Evolutionary conservation across 1,284 basidiomycete genomes (phyloP).

Genomic region (Termitomyces sp.): DNA sequence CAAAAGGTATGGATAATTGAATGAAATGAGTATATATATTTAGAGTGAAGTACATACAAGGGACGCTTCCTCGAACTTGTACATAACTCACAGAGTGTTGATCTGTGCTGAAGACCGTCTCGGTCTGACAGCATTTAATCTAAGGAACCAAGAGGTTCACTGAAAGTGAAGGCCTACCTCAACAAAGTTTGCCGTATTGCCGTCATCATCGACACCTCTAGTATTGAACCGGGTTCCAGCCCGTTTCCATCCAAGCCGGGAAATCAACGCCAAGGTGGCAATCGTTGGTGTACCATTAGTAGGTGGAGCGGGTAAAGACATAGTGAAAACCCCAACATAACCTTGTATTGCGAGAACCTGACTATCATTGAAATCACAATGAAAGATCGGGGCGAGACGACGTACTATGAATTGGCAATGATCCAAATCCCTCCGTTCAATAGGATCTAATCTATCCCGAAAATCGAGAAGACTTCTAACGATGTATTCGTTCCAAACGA

Average conservation of each 20-base stretch:
- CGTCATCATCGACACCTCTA: conserved; percentile 96
- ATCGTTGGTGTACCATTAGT: conserved; percentile 61
- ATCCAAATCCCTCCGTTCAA: conserved; percentile 70
- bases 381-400: neutral
- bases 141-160: conserved; percentile 16
- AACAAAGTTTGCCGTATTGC: conserved; percentile 96
- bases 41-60: conserved; percentile 52
- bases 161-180: conserved; percentile 51
- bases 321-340: conserved; percentile 72
- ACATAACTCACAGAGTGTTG: conserved; percentile 85
- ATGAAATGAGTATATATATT: conserved; percentile 14
- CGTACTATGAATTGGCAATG: conserved; percentile 76
- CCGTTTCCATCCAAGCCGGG: conserved; percentile 88
- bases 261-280: conserved; percentile 76
- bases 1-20: conserved; percentile 14
- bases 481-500: conserved; percentile 87
- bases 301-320: conserved; percentile 69
- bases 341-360: conserved; percentile 92
- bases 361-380: conserved; percentile 25
- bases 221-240: conserved; percentile 98
- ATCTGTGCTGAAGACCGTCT: conserved; percentile 84
- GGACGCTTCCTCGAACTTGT: conserved; percentile 92
- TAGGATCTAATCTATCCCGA: conserved; percentile 63
- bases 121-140: conserved; percentile 55
- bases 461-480: conserved; percentile 78